Base-by-base conservation (phyloP, 805 yeast genomes). In the Komagataella pseudopastoris region DNA sequence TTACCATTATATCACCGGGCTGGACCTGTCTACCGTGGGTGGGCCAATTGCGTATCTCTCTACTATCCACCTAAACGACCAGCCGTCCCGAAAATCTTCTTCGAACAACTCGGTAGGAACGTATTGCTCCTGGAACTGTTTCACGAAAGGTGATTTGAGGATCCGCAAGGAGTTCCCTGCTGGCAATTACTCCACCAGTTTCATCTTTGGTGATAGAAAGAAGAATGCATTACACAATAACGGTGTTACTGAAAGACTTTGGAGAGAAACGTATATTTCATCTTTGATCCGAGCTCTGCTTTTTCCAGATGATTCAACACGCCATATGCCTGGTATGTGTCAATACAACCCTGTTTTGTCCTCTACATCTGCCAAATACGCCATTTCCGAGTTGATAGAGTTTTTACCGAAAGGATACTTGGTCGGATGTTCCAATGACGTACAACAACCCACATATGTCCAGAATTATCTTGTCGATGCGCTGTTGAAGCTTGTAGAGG, bases 111-210 rank as follows among this genome's bases (percentile, higher is more conserved):
- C 56, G 24, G 54, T 75, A 48, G 76, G 76, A 20, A 81, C 88
- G 0, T 80, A 73, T 56, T 83, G 88, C 63, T 66, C 81, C 14
- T 88, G 81, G 68, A 90, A 93, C 64, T 74, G 83, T 17, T 87
- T 93, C 59, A 70, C 80, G 44, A 75, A 75, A 51, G 75, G 83
- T 4, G 99, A 91, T 63, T 68, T 90, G 45, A 72, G 96, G 18
- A 79, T 88, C 58, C 63, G 80, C 59, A 75, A 78, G 17, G 71
- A 72, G 48, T 75, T 80, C 54, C 84, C 85, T 0, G 51, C 66
- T 0, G 63, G 67, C 4, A 62, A 61, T 59, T 55, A 71, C 51
- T 49, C 70, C 59, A 56, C 62, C 18, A 65, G 80, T 51, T 70
- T 81, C 54, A 76, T 84, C 1, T 71, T 80, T 46, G 69, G 71